Percentiles rank a stretch among this genome's conserved stretches.
These are phyloP conservation scores for Beauveria bassiana DNA, from an alignment of 2,329 filamentous ascomycete species.

Conservation along the genomic window DNA sequence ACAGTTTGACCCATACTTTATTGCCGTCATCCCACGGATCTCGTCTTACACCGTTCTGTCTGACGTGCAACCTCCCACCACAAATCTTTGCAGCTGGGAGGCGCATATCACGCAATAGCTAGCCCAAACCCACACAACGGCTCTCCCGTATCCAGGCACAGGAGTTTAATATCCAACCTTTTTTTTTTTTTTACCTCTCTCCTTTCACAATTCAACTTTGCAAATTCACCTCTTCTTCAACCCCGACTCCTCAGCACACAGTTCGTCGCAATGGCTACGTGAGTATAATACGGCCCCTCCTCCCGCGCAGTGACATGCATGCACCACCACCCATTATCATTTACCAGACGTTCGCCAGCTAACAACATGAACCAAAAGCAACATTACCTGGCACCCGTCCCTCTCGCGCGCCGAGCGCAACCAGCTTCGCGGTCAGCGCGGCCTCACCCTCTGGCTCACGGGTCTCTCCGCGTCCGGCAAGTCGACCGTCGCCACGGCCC, in stretches of 20 bases:
- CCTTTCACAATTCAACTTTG: neutral
- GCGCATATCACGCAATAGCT: constrained; percentile 10
- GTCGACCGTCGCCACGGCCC: constrained; percentile 90
- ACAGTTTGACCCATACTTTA: neutral
- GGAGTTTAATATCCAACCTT: neutral
- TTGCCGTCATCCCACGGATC: neutral
- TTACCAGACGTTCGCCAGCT: constrained; percentile 9
- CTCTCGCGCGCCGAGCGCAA: constrained; percentile 73
- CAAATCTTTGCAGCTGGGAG: neutral
- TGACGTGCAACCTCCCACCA: neutral
- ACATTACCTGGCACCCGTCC: constrained; percentile 84
- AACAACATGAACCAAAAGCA: constrained; percentile 52
- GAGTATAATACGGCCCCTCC: constrained; percentile 15
- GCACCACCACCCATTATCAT: constrained; percentile 7
- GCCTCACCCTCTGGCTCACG: constrained; percentile 96
- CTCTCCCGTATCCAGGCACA: neutral
- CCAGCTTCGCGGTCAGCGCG: constrained; percentile 69
- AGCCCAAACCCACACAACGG: constrained; percentile 9
- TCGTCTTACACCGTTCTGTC: constrained; percentile 1
- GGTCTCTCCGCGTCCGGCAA: constrained; percentile 95
- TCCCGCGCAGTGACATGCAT: constrained; percentile 6
- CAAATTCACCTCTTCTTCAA: neutral
- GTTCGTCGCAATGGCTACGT: constrained; percentile 26
- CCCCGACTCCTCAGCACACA: neutral
- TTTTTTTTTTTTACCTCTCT: neutral